Base-by-base conservation (phyloP, 2,329 filamentous ascomycete genomes). In the Eurotiales sp. region DNA sequence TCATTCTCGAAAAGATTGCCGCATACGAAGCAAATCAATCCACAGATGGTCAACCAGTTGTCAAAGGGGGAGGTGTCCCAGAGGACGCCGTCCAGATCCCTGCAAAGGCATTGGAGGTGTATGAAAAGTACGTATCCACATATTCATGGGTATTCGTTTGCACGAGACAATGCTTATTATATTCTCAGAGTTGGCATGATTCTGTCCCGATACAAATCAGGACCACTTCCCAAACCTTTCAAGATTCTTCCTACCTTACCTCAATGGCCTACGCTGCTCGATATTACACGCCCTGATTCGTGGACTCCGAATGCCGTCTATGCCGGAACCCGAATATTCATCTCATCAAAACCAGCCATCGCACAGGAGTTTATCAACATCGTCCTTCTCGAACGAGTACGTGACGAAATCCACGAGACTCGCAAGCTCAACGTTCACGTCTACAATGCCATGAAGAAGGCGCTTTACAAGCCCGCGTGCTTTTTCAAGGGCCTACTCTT, bases 401-500 rank as follows among this genome's bases (percentile, higher is more conserved):
- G 91, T 55, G 88, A 96, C 62, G 88, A 97, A 62, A 97, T 99
- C 55, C 85, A 86, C 65, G 90, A 99, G 70, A 90, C 85, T 56
- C 93, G 93, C 72, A 96, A 96, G 69, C 79, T 99, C 52, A 96
- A 96, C 64, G 86, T 96, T 0, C 93, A 99, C 68, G 78, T 97
- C 7, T 99, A 96, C 80, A 92, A 95, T 62, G 83, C 90, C 0
- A 77, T 99, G 52, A 96, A 96, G 73, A 96, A 96, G 68, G 84
- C 83, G 7, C 79, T 96, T 12, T 96, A 96, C 77, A 95, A 96
- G 69, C 93, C 93, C 6, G 86, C 89, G 0, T 90, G 91, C 15
- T 99, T 95, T 72, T 99, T 99, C 81, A 96, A 96, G 70, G 93
- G 91, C 3, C 84, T 99, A 60, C 77, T 99, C 14, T 97, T 97